phyloP scores from a whole-genome alignment of 2,329 filamentous ascomycete genomes.

The Dothideomycetes sp. region DNA sequence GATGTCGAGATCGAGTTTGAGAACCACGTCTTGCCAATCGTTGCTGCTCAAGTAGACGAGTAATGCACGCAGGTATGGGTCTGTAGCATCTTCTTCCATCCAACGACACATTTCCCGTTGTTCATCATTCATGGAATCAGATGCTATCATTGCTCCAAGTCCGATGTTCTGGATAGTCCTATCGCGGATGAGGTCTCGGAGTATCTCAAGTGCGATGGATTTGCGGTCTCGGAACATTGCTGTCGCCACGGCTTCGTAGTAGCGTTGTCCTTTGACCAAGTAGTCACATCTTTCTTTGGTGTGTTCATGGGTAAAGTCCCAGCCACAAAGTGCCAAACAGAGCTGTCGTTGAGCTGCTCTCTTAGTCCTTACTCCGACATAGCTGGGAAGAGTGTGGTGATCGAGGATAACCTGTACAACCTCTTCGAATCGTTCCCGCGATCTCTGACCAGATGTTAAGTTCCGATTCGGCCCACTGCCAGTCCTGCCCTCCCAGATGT shows the following conservation, averaged over 20 bases:
- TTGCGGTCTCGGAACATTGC: slow-evolving; percentile 66
- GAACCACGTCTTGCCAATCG: slow-evolving; percentile 65
- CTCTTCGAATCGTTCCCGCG: slow-evolving; percentile 23
- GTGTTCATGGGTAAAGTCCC: slow-evolving; percentile 51
- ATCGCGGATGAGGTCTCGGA: slow-evolving; percentile 59
- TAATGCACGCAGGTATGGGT: slow-evolving; percentile 72
- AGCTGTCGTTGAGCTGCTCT: slow-evolving; percentile 64
- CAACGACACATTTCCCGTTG: slow-evolving; percentile 54
- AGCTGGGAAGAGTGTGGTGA: slow-evolving; percentile 52
- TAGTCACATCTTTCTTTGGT: slow-evolving; percentile 41
- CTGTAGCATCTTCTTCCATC: slow-evolving; percentile 56
- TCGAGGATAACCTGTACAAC: slow-evolving; percentile 56
- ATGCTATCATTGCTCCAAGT: slow-evolving; percentile 39
- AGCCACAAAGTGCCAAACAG: slow-evolving; percentile 65
- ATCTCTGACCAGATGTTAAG: slow-evolving; percentile 15
- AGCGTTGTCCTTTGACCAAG: slow-evolving; percentile 44
- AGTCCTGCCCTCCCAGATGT: slow-evolving; percentile 61
- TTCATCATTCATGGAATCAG: slow-evolving; percentile 43
- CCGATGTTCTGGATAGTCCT: slow-evolving; percentile 52
- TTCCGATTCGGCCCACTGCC: slow-evolving; percentile 32
- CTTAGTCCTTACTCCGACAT: slow-evolving; percentile 53
- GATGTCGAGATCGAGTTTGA: slow-evolving; percentile 52
- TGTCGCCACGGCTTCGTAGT: slow-evolving; percentile 68
- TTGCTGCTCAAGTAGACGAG: slow-evolving; percentile 63
- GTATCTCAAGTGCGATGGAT: slow-evolving; percentile 57